Evolutionary conservation across 1,139 yeast genomes (phyloP).

Genomic region (Scheffersomyces lignicola): DNA sequence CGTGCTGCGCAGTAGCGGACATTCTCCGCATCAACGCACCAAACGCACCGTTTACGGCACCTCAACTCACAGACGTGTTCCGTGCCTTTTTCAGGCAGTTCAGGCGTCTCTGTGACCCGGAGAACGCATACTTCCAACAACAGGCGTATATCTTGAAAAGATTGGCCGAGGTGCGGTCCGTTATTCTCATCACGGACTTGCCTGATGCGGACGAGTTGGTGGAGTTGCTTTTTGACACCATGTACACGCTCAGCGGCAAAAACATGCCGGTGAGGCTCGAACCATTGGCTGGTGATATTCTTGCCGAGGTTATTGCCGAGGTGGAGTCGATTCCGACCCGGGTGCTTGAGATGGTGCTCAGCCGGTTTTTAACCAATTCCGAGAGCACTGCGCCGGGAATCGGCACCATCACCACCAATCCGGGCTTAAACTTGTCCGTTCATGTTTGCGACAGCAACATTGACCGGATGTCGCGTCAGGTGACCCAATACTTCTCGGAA

Average conservation of each 20-base stretch:
- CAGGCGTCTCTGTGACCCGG: conserved; percentile 54
- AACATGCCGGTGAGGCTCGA: conserved; percentile 49
- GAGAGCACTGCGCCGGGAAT: conserved; percentile 11
- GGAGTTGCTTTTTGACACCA: conserved; percentile 56
- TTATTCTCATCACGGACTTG: conserved; percentile 74
- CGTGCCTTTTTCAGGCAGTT: conserved; percentile 64
- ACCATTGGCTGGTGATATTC: conserved; percentile 63
- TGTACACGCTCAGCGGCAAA: conserved; percentile 53
- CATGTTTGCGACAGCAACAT: conserved; percentile 69
- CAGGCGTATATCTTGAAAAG: conserved; percentile 67
- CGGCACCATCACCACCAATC: conserved; percentile 34
- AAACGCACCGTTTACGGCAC: conserved; percentile 80
- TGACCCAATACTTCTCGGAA: conserved; percentile 82
- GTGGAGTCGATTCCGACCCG: conserved; percentile 64
- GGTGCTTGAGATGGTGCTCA: conserved; percentile 62
- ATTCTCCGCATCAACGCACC: conserved; percentile 81
- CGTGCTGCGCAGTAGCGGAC: conserved; percentile 77
- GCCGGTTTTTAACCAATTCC: conserved; percentile 38
- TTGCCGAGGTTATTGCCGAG: conserved; percentile 78
- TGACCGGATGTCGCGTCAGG: conserved; percentile 74
- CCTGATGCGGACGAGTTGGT: conserved; percentile 61
- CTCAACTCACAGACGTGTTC: conserved; percentile 63
- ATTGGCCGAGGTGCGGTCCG: conserved; percentile 77
- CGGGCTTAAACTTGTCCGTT: conserved; percentile 68
- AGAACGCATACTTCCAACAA: conserved; percentile 66